These are phyloP conservation scores for Silybum marianum DNA, from an alignment of 129 eudicot species.

Conservation along the genomic window DNA sequence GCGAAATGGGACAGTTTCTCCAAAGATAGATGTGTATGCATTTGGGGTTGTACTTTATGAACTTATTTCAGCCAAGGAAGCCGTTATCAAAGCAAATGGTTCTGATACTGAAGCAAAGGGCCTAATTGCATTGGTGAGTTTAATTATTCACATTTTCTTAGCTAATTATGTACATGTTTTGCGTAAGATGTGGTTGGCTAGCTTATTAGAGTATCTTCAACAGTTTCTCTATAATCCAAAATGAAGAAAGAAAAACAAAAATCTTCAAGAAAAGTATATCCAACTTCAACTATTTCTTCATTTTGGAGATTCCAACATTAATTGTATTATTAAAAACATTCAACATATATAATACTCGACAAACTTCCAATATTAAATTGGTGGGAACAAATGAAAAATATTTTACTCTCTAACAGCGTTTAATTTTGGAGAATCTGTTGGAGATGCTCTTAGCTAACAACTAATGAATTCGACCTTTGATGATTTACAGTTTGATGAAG, in stretches of 20 bases:
- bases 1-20: conserved; percentile 75
- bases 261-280: not conserved
- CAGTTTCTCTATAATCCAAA: not conserved
- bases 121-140: conserved; percentile 76
- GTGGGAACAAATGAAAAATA: not conserved
- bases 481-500: conserved; percentile 68
- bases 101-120: conserved; percentile 60
- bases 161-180: not conserved
- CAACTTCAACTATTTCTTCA: not conserved
- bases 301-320: not conserved
- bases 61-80: conserved; percentile 90
- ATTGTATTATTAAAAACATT: no score
- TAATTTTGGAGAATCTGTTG: not conserved
- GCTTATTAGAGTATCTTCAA: not conserved
- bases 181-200: not conserved
- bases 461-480: conserved; percentile 4
- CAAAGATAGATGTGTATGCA: conserved; percentile 93
- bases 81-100: conserved; percentile 67
- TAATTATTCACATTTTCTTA: not conserved
- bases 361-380: not conserved
- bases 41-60: conserved; percentile 96
- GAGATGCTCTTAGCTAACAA: not conserved
- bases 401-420: not conserved
- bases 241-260: not conserved
- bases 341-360: not conserved